A percentile compares a stretch with the other conserved stretches of the same genome.
phyloP scores from a whole-genome alignment of 768 basidiomycete genomes.

The Leccinum imitatum region DNA sequence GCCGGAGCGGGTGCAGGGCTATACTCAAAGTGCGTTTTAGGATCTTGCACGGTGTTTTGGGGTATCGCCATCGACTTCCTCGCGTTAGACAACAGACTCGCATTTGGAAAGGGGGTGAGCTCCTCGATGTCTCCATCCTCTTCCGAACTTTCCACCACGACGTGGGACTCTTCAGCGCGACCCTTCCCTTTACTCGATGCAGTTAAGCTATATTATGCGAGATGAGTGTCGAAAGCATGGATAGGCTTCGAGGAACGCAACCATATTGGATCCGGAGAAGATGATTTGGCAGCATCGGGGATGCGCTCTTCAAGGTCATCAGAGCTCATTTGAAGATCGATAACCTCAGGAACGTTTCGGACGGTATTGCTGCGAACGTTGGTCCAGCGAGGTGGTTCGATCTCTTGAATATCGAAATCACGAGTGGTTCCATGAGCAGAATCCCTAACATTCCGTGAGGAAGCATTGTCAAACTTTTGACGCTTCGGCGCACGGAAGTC shows the following conservation, averaged over 20 bases:
- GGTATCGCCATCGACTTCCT: conserved; percentile 19
- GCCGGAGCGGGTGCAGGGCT: background rate
- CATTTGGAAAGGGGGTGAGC: conserved; percentile 10
- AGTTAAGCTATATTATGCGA: conserved; percentile 1
- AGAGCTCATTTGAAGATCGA: conserved; percentile 15
- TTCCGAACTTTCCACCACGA: conserved; percentile 23
- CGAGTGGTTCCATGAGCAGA: background rate
- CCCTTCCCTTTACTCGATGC: conserved; percentile 24
- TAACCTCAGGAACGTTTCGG: conserved; percentile 18
- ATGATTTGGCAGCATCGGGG: conserved; percentile 5
- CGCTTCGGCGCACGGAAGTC: conserved; percentile 24
- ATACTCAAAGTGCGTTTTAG: conserved; percentile 12
- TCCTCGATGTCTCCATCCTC: conserved; percentile 23
- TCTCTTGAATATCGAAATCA: conserved; percentile 26
- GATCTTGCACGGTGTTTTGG: conserved; percentile 11
- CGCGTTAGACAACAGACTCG: background rate
- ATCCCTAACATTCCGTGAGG: background rate
- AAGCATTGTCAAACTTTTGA: conserved; percentile 17
- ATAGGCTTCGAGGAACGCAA: background rate
- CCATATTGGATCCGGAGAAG: conserved; percentile 28
- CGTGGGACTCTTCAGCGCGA: conserved; percentile 16
- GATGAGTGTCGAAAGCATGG: conserved; percentile 27
- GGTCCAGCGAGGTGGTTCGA: conserved; percentile 3
- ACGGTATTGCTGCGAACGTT: background rate
- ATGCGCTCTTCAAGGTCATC: conserved; percentile 27